A percentile compares a stretch with the other conserved stretches of the same genome.
Conservation (phyloP, 1,284 basidiomycete species). For the Pseudozyma sp. region DNA sequence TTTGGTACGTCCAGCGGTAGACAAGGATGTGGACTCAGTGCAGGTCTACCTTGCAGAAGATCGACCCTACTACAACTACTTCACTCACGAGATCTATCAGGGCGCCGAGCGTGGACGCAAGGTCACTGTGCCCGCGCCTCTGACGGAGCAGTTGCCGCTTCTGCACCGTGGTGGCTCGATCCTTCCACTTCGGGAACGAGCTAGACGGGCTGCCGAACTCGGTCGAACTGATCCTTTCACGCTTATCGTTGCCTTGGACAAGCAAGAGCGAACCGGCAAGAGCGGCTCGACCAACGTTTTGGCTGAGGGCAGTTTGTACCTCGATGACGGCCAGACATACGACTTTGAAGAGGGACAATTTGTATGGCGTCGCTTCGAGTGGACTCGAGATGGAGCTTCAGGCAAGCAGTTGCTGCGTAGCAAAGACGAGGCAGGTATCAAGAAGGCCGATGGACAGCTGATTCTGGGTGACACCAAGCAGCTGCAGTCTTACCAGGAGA, state of each 20-base stretch:
- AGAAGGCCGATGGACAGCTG: constrained; percentile 21
- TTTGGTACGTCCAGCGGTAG: constrained; percentile 89
- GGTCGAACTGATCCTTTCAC: constrained; percentile 96
- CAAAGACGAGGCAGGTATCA: constrained; percentile 31
- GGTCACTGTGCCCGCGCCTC: constrained; percentile 75
- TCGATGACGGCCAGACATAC: constrained; percentile 93
- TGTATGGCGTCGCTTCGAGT: constrained; percentile 72
- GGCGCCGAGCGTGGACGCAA: constrained; percentile 74
- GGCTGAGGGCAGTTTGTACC: constrained; percentile 87
- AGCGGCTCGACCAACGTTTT: constrained; percentile 23
- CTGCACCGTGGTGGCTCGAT: constrained; percentile 93
- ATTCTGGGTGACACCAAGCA: constrained; percentile 47
- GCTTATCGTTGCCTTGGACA: constrained; percentile 83
- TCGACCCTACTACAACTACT: constrained; percentile 96
- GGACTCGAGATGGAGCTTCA: constrained; percentile 19
- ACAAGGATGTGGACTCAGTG: constrained; percentile 78
- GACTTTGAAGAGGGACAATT: constrained; percentile 81
- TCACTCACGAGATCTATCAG: constrained; percentile 74
- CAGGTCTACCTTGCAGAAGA: constrained; percentile 89
- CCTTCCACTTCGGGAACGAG: constrained; percentile 85
- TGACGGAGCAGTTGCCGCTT: constrained; percentile 79
- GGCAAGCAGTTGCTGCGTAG: constrained; percentile 40
- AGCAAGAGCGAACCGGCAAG: constrained; percentile 56
- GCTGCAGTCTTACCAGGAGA: constrained; percentile 24
- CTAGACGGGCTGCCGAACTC: constrained; percentile 83